These are phyloP conservation scores for Calocybe cyanea DNA, from an alignment of 768 basidiomycete species.

Conservation along the genomic window DNA sequence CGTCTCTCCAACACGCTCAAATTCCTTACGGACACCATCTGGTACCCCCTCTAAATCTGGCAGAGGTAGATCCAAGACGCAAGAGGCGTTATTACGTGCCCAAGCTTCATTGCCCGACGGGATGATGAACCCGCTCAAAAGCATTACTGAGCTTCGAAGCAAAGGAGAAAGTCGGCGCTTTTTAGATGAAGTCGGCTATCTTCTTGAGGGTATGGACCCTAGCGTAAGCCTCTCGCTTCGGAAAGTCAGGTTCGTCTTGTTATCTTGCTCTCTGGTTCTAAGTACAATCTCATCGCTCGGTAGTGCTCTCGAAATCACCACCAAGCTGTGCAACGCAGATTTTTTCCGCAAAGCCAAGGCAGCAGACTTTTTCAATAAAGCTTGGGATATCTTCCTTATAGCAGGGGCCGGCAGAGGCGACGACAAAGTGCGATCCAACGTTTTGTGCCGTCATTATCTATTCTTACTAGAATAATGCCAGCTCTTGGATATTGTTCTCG, in stretches of 20 bases:
- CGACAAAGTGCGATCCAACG: constrained; percentile 36
- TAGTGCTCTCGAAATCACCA: constrained; percentile 75
- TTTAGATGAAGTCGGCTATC: constrained; percentile 79
- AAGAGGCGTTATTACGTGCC: constrained; percentile 16
- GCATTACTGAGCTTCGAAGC: constrained; percentile 75
- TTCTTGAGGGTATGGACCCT: constrained; percentile 73
- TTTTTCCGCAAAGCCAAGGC: constrained; percentile 79
- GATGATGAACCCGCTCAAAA: constrained; percentile 73
- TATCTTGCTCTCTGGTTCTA: neutral
- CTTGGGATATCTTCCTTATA: constrained; percentile 62
- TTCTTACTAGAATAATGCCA: too few relatives aligned
- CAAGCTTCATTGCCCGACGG: constrained; percentile 38
- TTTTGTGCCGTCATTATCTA: neutral
- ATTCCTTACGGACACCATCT: constrained; percentile 28
- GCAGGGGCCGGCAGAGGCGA: constrained; percentile 60
- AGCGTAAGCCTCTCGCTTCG: constrained; percentile 51
- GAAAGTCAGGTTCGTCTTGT: constrained; percentile 55
- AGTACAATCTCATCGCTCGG: neutral
- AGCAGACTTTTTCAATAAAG: constrained; percentile 64
- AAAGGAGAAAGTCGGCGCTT: constrained; percentile 80
- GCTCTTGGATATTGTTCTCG: constrained; percentile 63
- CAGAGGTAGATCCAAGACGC: constrained; percentile 34
- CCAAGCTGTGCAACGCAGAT: constrained; percentile 67
- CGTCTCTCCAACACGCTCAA: constrained; percentile 30
- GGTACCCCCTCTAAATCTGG: constrained; percentile 34